Base-by-base conservation (phyloP, 805 yeast genomes). In the Starmerella stigmatis region DNA sequence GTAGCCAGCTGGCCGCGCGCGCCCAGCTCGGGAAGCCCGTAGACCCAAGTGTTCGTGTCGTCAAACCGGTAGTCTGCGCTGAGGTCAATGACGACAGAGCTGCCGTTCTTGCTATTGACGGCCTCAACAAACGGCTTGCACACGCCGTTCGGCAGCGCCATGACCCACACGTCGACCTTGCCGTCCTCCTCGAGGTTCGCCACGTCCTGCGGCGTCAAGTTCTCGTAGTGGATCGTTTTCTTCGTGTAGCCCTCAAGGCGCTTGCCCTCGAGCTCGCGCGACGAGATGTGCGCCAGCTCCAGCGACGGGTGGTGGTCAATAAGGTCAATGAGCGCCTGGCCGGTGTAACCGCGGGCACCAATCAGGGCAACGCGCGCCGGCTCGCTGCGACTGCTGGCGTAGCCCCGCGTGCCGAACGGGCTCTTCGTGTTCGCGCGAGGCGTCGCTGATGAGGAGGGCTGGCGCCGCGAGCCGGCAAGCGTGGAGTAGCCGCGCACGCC, bases 91-190 rank as follows among this genome's bases (percentile, higher is more conserved):
- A 92, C 86, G 59, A 83, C 84, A 27, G 94, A 81, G 41, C 73
- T 69, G 33, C 63, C 58, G 45, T 86, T 92, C 10, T 56, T 60
- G 39, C 43, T 23, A 28, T 63, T 62, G 27, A 68, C 60, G 10
- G 72, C 69, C 31, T 64, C 65, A 6, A 68, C 73, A 55, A 69
- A 67, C n/a, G 73, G 73, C 60, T 64, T 61, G 60, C 97, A 92
- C 30, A 92, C 96, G 40, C 96, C 96, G 63, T 92, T 92, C 52
- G 99, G 99, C 58, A 92, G 73, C 2, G 98, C 98, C 98, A 94
- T 92, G 22, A 94, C 94, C 98, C 99, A 92, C 43, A 88, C 81
- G 59, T 92, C 98, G 47, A 92, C 84, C 44, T 76, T 83, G 41
- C 78, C 76, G 39, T 76, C 69, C 52, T 78, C 72, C 65, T 89